Evolutionary conservation across 106 monocot genomes (phyloP), one percentile per base, ranked within the genome.

Genomic region (Xerophyta viscosa): DNA sequence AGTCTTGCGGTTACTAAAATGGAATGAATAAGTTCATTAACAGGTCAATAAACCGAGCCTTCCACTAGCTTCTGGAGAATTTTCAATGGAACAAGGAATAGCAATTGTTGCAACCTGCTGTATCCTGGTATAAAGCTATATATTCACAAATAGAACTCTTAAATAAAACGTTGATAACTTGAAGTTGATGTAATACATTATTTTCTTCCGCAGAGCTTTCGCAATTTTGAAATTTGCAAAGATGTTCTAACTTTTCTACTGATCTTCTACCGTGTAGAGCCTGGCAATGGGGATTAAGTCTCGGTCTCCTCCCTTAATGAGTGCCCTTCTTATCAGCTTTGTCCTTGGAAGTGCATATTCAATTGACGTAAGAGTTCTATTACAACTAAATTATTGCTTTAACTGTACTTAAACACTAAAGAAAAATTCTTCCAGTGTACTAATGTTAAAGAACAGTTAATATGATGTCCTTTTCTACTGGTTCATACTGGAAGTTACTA

Each of bases 321-420:
- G 17, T 66, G 80, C 80, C 25, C 66, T 75, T 19, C 17, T 65
- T 24, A 52, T 66, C 29, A 69, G 68, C 36, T 80, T 70, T 61
- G 6, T 77, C 46, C 77, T 77, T 10, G 77, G 77, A 77, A 77
- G 66, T 61, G 71, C 61, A 33, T 77, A 77, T 51, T 77, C 77
- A 4, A 43, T 77, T 48, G 29, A 71, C 45, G 77, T 71, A 56
- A 54, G 58, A n/a, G n/a, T 33, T 24, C 24, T 24, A 3, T n/a
- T n/a, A n/a, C n/a, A n/a, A n/a, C n/a, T n/a, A n/a, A n/a, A n/a
- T n/a, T n/a, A n/a, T n/a, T n/a, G n/a, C n/a, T n/a, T n/a, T n/a
- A n/a, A n/a, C n/a, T n/a, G n/a, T n/a, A n/a, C n/a, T n/a, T n/a
- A n/a, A n/a, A n/a, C n/a, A n/a, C n/a, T n/a, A n/a, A n/a, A n/a